Base-by-base conservation (phyloP, 2,329 filamentous ascomycete species). In the Epicoccum sorghinum region DNA sequence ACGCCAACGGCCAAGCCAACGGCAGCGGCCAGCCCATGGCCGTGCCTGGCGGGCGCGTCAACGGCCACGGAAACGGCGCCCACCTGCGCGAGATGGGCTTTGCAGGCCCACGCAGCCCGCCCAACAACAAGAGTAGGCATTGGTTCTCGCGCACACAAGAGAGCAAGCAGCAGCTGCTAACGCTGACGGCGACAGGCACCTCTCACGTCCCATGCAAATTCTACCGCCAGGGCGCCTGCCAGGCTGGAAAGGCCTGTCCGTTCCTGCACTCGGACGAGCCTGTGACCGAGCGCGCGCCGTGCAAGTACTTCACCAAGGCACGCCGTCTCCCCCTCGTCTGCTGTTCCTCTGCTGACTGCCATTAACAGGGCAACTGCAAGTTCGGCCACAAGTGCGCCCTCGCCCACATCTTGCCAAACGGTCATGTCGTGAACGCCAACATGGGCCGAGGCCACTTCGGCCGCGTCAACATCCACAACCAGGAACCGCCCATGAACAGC, bases 251-350 rank as follows among this genome's bases (percentile, higher is more conserved):
- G 74, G 91, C 93, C 62, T 99, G 95, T 79, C 95, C 95, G 36
- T 99, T 98, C 78, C 91, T 92, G 68, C 95, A 99, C 79, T 93
- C 96, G 61, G 87, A 95, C 61, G 90, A 95, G 72, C 84, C 87
- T 27, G 86, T 92, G 36, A 85, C 89, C 46, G 91, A 97, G 74
- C 93, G 90, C 58, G 87, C 96, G 62, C 86, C 86, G 10, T 99
- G 95, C 87, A 99, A 98, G 79, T 99, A 98, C 79, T 99, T 98
- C 75, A 90, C 93, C 71, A 99, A 98, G 88, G 92, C 96, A 80
- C 41, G 65, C 18, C 30, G 7, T 27, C 25, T n/a, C 12, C 4
- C 33, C 25, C 7, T 14, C 27, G 33, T 40, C 23, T 1, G 40
- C 8, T 4, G 7, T 10, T 7, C 22, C 7, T 9, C 1, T 36